Percentiles rank a stretch among this genome's conserved stretches.
phyloP scores from a whole-genome alignment of 352 stramenopile species.

The Pythium volutum region DNA sequence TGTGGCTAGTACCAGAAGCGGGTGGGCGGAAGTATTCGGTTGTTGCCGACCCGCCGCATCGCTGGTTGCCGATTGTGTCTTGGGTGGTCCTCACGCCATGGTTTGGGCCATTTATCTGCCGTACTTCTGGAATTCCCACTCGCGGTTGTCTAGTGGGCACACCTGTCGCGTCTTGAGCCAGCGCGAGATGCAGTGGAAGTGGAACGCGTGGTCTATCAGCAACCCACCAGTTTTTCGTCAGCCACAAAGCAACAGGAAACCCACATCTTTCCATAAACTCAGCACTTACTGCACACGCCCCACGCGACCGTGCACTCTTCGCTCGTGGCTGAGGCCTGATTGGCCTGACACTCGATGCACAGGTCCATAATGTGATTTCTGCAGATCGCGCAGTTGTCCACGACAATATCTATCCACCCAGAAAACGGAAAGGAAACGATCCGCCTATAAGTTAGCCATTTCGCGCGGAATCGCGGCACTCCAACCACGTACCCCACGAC shows the following conservation, averaged over 20 bases:
- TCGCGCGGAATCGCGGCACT: not conserved
- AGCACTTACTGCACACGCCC: constrained; percentile 82
- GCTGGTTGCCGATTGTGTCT: no score
- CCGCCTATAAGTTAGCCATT: constrained; percentile 2
- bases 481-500: constrained; percentile 90
- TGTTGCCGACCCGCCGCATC: no score
- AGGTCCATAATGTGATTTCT: constrained; percentile 99
- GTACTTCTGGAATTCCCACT: constrained; percentile 99
- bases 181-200: constrained; percentile 99
- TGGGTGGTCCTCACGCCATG: not conserved
- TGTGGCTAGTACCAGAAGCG: no score
- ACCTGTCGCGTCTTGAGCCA: constrained; percentile 99
- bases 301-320: constrained; percentile 87
- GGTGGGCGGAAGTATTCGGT: no score
- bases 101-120: constrained; percentile 52
- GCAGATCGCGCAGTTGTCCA: constrained; percentile 97
- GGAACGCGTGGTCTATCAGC: constrained; percentile 97
- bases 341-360: constrained; percentile 98
- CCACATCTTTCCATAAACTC: not conserved
- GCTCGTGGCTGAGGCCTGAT: constrained; percentile 85
- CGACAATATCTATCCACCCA: constrained; percentile 64
- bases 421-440: not conserved
- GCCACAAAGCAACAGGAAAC: constrained; percentile 17
- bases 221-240: constrained; percentile 78
- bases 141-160: constrained; percentile 99